These are phyloP conservation scores for Aspergillus pseudoterreus DNA, from an alignment of 2,329 filamentous ascomycete genomes.

Conservation along the genomic window DNA sequence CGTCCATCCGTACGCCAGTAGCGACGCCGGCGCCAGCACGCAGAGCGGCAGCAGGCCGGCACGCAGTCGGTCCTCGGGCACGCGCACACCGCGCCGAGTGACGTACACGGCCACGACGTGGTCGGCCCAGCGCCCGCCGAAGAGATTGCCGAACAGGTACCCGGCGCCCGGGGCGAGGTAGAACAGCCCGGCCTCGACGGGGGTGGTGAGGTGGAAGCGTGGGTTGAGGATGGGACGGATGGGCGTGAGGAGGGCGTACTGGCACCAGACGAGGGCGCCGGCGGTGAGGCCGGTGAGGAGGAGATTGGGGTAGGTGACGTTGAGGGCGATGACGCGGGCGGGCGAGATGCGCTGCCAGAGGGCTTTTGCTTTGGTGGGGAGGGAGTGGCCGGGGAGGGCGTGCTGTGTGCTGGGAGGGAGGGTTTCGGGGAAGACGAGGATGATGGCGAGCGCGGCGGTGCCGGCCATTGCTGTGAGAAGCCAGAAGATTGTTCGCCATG, in stretches of 20 bases:
- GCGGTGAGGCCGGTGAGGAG: constrained; percentile 59
- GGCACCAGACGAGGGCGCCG: constrained; percentile 68
- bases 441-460: constrained; percentile 55
- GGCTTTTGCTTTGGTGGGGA: constrained; percentile 48
- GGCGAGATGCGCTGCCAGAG: constrained; percentile 66
- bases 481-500: constrained; percentile 76
- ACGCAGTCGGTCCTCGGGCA: constrained; percentile 66
- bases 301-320: constrained; percentile 68
- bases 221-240: constrained; percentile 73
- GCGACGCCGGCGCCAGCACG: constrained; percentile 56
- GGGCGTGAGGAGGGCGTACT: constrained; percentile 65
- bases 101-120: constrained; percentile 64
- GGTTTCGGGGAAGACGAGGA: constrained; percentile 69
- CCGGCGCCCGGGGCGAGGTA: constrained; percentile 71
- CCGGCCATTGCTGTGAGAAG: constrained; percentile 67
- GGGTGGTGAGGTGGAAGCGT: constrained; percentile 63
- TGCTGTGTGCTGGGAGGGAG: constrained; percentile 60
- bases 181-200: constrained; percentile 66
- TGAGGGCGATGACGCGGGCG: constrained; percentile 54
- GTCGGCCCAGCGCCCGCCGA: constrained; percentile 71
- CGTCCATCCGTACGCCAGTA: constrained; percentile 67
- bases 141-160: constrained; percentile 65
- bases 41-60: constrained; percentile 57
- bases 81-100: constrained; percentile 50
- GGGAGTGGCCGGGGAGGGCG: constrained; percentile 58